Percentiles rank a stretch among this genome's conserved stretches.
These are phyloP conservation scores for Lasiodiplodia sp. DNA, from an alignment of 2,329 filamentous ascomycete genomes.

Conservation along the genomic window DNA sequence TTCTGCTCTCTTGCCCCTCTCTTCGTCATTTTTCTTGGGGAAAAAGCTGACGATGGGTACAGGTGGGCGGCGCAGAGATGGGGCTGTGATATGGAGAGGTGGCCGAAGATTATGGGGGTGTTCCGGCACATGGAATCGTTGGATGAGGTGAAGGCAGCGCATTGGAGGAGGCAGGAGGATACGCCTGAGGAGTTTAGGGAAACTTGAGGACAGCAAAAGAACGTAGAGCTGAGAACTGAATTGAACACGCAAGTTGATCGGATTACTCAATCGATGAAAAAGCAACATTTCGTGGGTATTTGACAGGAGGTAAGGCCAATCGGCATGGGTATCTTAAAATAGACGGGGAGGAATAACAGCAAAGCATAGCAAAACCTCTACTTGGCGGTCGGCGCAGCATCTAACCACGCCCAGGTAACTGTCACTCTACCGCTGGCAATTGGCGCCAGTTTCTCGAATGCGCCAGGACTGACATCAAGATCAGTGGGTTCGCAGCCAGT, in stretches of 20 bases:
- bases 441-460: slow-evolving; percentile 58
- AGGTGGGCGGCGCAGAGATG: slow-evolving; percentile 61
- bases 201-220: background rate
- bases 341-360: background rate
- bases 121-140: slow-evolving; percentile 56
- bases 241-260: background rate
- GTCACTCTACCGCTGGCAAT: slow-evolving; percentile 55
- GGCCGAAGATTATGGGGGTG: slow-evolving; percentile 57
- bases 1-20: no score
- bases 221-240: background rate
- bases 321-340: slow-evolving; percentile 13
- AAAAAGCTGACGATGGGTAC: background rate
- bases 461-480: slow-evolving; percentile 58
- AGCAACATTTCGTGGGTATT: background rate
- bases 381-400: slow-evolving; percentile 11
- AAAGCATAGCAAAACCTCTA: background rate
- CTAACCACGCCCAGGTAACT: slow-evolving; percentile 61
- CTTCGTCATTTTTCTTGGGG: no score
- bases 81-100: slow-evolving; percentile 60
- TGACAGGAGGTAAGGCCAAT: background rate
- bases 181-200: slow-evolving; percentile 52
- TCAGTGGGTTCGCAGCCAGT: slow-evolving; percentile 57
- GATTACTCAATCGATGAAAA: background rate
- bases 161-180: slow-evolving; percentile 64
- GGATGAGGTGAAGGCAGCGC: slow-evolving; percentile 60